Evolutionary conservation across 495 filamentous ascomycete species (phyloP), one percentile per base, ranked within the genome.

Genomic region (Tuber indicum): DNA sequence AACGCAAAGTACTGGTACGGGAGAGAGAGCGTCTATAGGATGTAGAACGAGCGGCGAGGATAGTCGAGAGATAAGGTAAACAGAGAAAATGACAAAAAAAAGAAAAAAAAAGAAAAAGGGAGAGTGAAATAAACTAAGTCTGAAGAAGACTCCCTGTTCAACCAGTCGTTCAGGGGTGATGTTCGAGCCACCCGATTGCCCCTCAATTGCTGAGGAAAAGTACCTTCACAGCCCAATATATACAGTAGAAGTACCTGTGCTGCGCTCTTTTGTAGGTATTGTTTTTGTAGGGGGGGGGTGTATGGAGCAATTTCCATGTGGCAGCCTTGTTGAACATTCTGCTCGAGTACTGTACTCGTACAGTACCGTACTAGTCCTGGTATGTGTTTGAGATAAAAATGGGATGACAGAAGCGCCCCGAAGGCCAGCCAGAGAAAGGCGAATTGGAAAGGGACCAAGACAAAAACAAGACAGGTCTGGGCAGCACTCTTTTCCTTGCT

Each of bases 31-130:
- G 71, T 70, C 76, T 49, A 71, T 78, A 69, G 76, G 81, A 86
- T 17, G 77, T 82, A 0, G 86, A 87, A 81, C 16, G 58, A 66
- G 58, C 12, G 58, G 58, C 58, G 58, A 66, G 32, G 58, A 66
- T 19, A 19, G 32, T 36, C 12, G 32, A 66, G 32, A 66, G 58
- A 32, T 66, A 36, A 14, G 58, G 58, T 66, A 66, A 62, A 26
- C n/a, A 66, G 26, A 66, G 0, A 36, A 26, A 19, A 36, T 32
- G 32, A 66, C 26, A 66, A 32, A 36, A 66, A 17, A 17, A n/a
- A 17, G 32, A 32, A 58, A 52, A 23, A 26, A 58, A 58, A 32
- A 16, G 8, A 66, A 36, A 66, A 66, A 66, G 17, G 26, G 58
- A 36, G 26, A 36, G 26, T 36, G 8, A 36, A 66, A 41, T 41